Percentiles rank a stretch among this genome's conserved stretches.
These are phyloP conservation scores for Micractinium conductrix DNA, from an alignment of 139 green algal species.

Conservation along the genomic window DNA sequence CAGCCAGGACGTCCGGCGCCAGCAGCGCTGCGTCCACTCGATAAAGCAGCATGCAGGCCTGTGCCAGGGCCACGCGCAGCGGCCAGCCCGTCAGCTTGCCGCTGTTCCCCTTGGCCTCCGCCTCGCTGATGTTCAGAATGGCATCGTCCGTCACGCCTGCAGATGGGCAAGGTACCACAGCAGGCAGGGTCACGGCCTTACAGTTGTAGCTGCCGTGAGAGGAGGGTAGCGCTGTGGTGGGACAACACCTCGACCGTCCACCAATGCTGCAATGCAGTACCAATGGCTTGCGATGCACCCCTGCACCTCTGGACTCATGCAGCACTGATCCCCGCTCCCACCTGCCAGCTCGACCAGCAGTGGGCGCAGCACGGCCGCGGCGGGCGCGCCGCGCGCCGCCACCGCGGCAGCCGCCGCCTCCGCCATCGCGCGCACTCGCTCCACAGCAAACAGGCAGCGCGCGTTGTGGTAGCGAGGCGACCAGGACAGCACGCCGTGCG, in stretches of 20 bases:
- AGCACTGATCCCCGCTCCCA: too few species aligned
- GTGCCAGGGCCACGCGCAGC: slow-evolving; percentile 15
- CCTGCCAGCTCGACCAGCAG: slow-evolving; percentile 5
- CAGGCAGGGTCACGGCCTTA: too few species aligned
- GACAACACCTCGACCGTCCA: too few species aligned
- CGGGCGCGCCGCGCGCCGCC: neutral
- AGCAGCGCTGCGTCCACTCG: neutral
- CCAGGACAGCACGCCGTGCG: slow-evolving; percentile 8
- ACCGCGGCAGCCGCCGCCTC: neutral
- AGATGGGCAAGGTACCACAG: too few species aligned
- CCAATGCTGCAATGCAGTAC: too few species aligned
- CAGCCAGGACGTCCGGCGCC: slow-evolving; percentile 2
- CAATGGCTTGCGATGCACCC: too few species aligned
- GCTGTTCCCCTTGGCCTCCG: neutral
- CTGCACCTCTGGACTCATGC: too few species aligned
- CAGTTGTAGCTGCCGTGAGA: too few species aligned
- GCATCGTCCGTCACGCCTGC: too few species aligned
- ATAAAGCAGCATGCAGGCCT: neutral
- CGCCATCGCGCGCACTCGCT: slow-evolving; percentile 4
- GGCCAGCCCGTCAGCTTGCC: slow-evolving; percentile 26
- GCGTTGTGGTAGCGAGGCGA: slow-evolving; percentile 12
- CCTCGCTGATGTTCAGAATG: slow-evolving; percentile 12
- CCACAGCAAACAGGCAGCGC: slow-evolving; percentile 20
- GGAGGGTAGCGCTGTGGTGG: too few species aligned
- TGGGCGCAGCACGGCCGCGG: neutral